Conservation (phyloP, 495 filamentous ascomycete genomes). For the Aspergillus homomorphus region DNA sequence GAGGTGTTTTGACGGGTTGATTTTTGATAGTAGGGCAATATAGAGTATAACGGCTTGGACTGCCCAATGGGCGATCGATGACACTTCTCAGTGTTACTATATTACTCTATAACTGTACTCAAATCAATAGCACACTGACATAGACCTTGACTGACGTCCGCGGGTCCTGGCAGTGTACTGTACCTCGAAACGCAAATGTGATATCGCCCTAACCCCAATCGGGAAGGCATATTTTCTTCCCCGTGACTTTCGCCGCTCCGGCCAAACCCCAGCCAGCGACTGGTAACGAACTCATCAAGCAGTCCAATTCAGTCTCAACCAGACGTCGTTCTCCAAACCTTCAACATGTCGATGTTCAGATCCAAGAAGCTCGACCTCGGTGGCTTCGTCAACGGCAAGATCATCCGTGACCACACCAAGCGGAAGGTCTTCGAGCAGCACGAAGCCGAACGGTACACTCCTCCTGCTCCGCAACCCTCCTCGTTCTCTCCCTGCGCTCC, state of each 20-base stretch:
- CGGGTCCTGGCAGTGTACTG: too few relatives aligned
- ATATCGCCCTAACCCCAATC: slow-evolving; percentile 33
- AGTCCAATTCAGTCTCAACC: background rate
- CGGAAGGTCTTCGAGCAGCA: slow-evolving; percentile 82
- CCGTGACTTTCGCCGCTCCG: background rate
- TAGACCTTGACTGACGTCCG: too few relatives aligned
- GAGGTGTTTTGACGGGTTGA: too few relatives aligned
- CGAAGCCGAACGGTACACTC: slow-evolving; percentile 75
- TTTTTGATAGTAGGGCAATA: too few relatives aligned
- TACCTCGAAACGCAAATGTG: background rate
- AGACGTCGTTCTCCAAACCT: background rate
- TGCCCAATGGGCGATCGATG: too few relatives aligned
- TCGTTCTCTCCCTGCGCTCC: too few relatives aligned
- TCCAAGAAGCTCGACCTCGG: slow-evolving; percentile 83
- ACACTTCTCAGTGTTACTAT: too few relatives aligned
- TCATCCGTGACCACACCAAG: slow-evolving; percentile 93
- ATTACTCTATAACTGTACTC: too few relatives aligned
- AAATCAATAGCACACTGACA: too few relatives aligned
- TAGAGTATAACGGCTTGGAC: background rate
- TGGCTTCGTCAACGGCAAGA: slow-evolving; percentile 76
- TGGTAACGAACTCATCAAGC: background rate
- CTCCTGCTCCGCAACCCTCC: background rate
- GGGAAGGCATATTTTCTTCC: slow-evolving; percentile 20
- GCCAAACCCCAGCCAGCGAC: background rate
- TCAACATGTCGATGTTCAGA: slow-evolving; percentile 73